A percentile compares a stretch with the other conserved stretches of the same genome.
Evolutionary conservation across 805 yeast genomes (phyloP).

Genomic region (Saturnispora saitoi): DNA sequence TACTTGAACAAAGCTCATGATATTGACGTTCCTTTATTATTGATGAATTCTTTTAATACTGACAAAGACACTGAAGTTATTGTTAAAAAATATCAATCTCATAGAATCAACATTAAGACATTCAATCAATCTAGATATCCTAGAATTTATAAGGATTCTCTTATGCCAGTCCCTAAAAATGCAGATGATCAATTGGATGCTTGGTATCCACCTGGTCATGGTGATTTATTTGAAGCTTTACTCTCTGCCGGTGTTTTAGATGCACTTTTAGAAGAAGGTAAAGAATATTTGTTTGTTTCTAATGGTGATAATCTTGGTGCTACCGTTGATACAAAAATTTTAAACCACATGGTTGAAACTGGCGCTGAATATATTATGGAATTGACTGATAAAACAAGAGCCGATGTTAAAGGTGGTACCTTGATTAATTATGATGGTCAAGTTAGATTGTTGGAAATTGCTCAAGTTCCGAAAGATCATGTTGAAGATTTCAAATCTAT

Average conservation of each 20-base stretch:
- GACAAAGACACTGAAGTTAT: conserved; percentile 91
- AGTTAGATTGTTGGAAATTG: conserved; percentile 90
- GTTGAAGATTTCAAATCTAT: conserved; percentile 96
- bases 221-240: conserved; percentile 89
- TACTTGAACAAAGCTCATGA: conserved; percentile 83
- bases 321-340: conserved; percentile 84
- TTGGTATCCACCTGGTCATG: conserved; percentile 99
- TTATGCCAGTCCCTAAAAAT: conserved; percentile 84
- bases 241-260: conserved; percentile 89
- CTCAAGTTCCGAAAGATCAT: conserved; percentile 97
- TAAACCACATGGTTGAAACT: conserved; percentile 87
- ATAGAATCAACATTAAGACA: conserved; percentile 87
- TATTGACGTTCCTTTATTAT: conserved; percentile 88
- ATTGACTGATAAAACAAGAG: conserved; percentile 96
- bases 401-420: conserved; percentile 99
- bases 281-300: conserved; percentile 90
- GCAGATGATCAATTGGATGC: conserved; percentile 67
- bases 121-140: conserved; percentile 98
- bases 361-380: conserved; percentile 96
- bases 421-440: conserved; percentile 92
- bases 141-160: conserved; percentile 89
- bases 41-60: conserved; percentile 98
- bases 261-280: conserved; percentile 81
- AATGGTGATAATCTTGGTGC: conserved; percentile 99
- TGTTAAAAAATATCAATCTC: conserved; percentile 94